Conservation (phyloP, 306 rosid genomes). For the Citrullus amarus region DNA sequence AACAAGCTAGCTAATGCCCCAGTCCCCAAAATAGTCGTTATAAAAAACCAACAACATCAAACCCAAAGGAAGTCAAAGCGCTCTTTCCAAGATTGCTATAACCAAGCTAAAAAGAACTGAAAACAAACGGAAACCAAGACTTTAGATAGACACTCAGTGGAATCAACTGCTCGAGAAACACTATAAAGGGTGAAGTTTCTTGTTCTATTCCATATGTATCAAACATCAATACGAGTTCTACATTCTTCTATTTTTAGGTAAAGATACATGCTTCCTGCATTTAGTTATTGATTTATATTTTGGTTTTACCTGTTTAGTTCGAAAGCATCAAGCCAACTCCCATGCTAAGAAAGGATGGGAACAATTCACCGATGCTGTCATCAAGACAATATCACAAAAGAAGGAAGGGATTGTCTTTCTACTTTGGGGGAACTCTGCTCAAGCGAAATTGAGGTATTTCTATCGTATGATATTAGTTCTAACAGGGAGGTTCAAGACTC, state of each 20-base stretch:
- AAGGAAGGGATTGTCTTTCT: conserved; percentile 79
- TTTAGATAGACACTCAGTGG: neutral
- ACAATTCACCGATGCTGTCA: conserved; percentile 84
- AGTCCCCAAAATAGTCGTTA: neutral
- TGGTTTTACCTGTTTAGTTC: conserved; percentile 32
- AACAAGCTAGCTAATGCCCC: neutral
- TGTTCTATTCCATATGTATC: neutral
- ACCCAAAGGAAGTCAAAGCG: neutral
- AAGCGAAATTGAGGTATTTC: conserved; percentile 60
- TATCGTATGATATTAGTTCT: neutral
- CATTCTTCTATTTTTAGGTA: neutral
- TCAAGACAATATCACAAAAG: conserved; percentile 61
- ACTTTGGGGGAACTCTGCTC: conserved; percentile 93
- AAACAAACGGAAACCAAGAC: neutral
- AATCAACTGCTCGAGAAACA: neutral
- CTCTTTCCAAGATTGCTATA: neutral
- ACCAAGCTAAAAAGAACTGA: neutral
- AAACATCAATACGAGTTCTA: neutral
- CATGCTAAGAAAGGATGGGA: conserved; percentile 98
- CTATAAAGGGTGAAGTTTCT: neutral
- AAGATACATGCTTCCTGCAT: neutral
- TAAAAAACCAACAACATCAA: neutral
- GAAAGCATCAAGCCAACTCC: conserved; percentile 83
- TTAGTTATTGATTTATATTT: neutral
- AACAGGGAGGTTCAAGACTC: neutral